Conservation (phyloP, 345 rosid species). For the Rhodomyrtus tomentosa region DNA sequence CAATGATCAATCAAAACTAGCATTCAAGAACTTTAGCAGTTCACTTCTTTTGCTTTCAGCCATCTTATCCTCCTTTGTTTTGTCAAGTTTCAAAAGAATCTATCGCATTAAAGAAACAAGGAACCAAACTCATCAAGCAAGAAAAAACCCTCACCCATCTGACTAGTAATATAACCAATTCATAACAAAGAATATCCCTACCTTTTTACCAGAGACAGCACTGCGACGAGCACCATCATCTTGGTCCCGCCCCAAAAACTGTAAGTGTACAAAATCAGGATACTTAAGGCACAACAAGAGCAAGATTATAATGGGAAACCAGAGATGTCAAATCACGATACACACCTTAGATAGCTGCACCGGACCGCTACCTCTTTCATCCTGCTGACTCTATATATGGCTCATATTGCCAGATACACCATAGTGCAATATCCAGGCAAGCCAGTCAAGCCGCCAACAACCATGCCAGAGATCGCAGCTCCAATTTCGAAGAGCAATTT, state of each 20-base stretch:
- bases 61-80: conserved; percentile 87
- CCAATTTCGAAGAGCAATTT: conserved; percentile 89
- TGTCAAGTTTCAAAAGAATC: conserved; percentile 88
- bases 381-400: conserved; percentile 62
- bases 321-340: background rate
- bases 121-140: background rate
- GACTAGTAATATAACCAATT: background rate
- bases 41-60: conserved; percentile 88
- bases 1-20: conserved; percentile 69
- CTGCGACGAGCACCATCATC: conserved; percentile 83
- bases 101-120: conserved; percentile 8
- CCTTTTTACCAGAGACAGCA: conserved; percentile 98
- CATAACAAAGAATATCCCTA: background rate
- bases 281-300: background rate
- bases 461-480: conserved; percentile 88
- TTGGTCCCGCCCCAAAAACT: conserved; percentile 75
- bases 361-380: conserved; percentile 65
- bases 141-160: background rate
- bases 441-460: conserved; percentile 44
- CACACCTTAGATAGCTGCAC: conserved; percentile 88
- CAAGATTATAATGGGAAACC: background rate
- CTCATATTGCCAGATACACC: conserved; percentile 72
- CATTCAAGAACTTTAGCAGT: conserved; percentile 89
- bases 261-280: background rate
- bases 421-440: conserved; percentile 51